phyloP scores from a whole-genome alignment of 768 basidiomycete genomes.

The Fomitopsis serialis region DNA sequence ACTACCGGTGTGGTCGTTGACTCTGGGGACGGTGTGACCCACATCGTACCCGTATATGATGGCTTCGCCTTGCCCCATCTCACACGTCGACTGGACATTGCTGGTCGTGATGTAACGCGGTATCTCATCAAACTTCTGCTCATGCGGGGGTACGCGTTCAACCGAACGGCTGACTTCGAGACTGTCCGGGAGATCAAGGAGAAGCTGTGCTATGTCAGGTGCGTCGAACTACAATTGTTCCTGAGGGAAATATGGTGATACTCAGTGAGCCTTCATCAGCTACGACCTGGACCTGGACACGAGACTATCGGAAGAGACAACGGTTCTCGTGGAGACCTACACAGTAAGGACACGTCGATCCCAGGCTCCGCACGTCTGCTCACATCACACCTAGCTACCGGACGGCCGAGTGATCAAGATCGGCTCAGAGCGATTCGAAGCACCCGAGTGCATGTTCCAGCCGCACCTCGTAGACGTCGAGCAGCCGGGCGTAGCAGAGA shows the following conservation, averaged over 20 bases:
- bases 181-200: conserved; percentile 99
- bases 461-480: conserved; percentile 96
- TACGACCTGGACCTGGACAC: conserved; percentile 98
- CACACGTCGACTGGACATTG: conserved; percentile 92
- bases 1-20: conserved; percentile 99
- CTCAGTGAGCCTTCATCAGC: conserved; percentile 32
- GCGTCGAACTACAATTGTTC: conserved; percentile 12
- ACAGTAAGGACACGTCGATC: conserved; percentile 48
- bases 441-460: conserved; percentile 99
- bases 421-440: conserved; percentile 97
- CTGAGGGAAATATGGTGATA: neutral
- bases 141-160: conserved; percentile 99
- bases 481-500: conserved; percentile 93
- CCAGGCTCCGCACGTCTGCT: neutral
- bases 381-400: conserved; percentile 54
- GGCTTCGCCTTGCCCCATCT: conserved; percentile 95
- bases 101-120: conserved; percentile 95
- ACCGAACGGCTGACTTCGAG: conserved; percentile 98
- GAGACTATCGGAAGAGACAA: conserved; percentile 91
- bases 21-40: conserved; percentile 98
- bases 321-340: conserved; percentile 92
- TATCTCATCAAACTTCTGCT: conserved; percentile 99
- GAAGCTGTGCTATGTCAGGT: conserved; percentile 97
- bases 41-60: conserved; percentile 98
- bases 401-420: conserved; percentile 97